Evolutionary conservation across 1,284 basidiomycete genomes (phyloP), one percentile per base, ranked within the genome.

Genomic region (Paramarasmius palmivorus): DNA sequence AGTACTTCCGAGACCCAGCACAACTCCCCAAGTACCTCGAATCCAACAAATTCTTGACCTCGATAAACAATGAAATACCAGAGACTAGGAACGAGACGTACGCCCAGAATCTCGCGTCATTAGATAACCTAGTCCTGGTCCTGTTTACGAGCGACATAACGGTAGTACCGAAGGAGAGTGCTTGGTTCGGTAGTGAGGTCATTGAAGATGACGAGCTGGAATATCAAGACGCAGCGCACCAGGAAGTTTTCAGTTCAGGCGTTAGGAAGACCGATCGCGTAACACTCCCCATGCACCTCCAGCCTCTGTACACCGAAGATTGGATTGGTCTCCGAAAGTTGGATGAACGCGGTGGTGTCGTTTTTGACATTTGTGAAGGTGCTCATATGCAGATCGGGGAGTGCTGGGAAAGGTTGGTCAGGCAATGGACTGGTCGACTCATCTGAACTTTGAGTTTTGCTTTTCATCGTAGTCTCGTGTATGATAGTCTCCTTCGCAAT

Each of bases 1-100:
- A 98, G 65, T 99, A 98, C 72, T 98, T 83, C 70, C 86, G 96
- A 37, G 95, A 98, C 70, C 88, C 92, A 4, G 73, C 72, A n/a
- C 83, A 86, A 22, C 73, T 95, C 44, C 78, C 81, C 5, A 70
- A 76, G 8, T 99, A 98, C 66, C 75, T 92, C 34, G 64, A 73
- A 3, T 69, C 79, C 5, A 95, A 92, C 69, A 73, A 71, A 37
- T 93, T 92, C 68, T 75, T 94, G 17, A 70, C 86, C 0, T 78
- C 79, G 14, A 84, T 93, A 67, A 93, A 93, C 70, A 92, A 91
- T 64, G 90, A 93, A 65, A 57, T 79, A 23, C 62, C 72, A 19
- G 73, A 64, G 1, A 56, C 66, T 25, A 77, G 78, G 44, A 92
- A 91, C 61, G 58, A 59, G 46, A 83, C 83, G 0, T 92, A 90